Base-by-base conservation (phyloP, 345 rosid genomes). In the Gossypium thurberi region DNA sequence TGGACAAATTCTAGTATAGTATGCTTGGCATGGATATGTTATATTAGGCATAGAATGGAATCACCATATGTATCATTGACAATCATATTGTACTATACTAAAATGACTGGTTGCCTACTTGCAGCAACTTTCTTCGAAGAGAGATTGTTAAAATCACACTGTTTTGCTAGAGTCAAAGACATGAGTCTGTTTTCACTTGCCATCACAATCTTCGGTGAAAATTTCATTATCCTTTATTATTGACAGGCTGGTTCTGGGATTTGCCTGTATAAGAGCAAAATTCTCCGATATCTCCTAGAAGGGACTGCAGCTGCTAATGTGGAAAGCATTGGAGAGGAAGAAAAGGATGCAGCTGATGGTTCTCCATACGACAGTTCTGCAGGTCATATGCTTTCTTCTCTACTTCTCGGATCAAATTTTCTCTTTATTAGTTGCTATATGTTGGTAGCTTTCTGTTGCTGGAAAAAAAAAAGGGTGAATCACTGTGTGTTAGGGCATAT, bases 271-370 rank as follows among this genome's bases (percentile, higher is more conserved):
- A 87, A 76, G 76, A 72, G 78, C 66, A 73, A 89, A 82, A 71
- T 89, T 79, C 86, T 92, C 44, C 78, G n/a, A 53, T 82, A 79
- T 81, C 87, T 92, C 62, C 80, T 92, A 73, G 95, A 94, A 77
- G 98, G 97, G 76, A 92, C 97, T 47, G 89, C 85, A 8, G 97
- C 89, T 81, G 83, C 97, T 70, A 87, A 84, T 76, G 81, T 64
- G 47, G 90, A 85, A 75, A 82, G 78, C 46, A 63, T 28, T 44
- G 78, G 74, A 21, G 86, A 81, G 7, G 86, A 87, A 65, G 91
- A 82, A 74, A 78, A 86, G 53, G 74, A 81, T 53, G 69, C 43
- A 51, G 23, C 33, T 43, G 81, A 66, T 64, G 56, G 25, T 74
- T 81, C 76, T 77, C 25, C 59, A 75, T 17, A 63, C 18, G 57